These are phyloP conservation scores for Saposhnikovia divaricata DNA, from an alignment of 129 eudicot species.

Conservation along the genomic window DNA sequence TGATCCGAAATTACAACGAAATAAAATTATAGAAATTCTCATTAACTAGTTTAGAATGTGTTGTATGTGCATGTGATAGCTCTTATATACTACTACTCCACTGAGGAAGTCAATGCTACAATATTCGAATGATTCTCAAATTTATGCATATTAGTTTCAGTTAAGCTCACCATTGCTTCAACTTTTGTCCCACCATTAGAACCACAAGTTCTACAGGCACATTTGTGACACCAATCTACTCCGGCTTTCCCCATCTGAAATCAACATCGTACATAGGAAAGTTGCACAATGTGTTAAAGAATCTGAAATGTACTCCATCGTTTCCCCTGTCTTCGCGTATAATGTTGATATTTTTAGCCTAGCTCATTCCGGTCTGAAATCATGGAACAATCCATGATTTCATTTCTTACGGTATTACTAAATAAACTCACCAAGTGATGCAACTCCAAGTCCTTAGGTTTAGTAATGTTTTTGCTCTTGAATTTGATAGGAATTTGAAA, in stretches of 20 bases:
- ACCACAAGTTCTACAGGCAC: background rate
- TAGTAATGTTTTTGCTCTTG: background rate
- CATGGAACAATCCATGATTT: background rate
- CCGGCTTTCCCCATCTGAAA: constrained; percentile 27
- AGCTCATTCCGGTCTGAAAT: background rate
- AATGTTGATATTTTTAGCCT: background rate
- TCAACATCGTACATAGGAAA: constrained; percentile 19
- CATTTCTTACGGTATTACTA: background rate
- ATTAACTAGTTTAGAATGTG: too few species aligned
- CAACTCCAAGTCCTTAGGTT: background rate
- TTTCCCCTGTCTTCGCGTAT: background rate
- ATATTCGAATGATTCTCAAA: constrained; percentile 10
- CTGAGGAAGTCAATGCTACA: background rate
- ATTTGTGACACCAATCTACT: background rate
- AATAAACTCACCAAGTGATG: background rate
- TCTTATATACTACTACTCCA: background rate
- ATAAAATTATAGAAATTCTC: too few species aligned
- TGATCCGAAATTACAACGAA: too few species aligned
- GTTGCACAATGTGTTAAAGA: constrained; percentile 4
- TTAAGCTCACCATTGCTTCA: constrained; percentile 18
- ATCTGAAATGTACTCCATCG: background rate
- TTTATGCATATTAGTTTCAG: background rate
- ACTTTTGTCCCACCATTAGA: constrained; percentile 15
- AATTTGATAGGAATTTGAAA: background rate
- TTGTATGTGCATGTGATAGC: too few species aligned